Evolutionary conservation across 495 filamentous ascomycete species (phyloP), one percentile per base, ranked within the genome.

Genomic region (Articulospora tetracladia): DNA sequence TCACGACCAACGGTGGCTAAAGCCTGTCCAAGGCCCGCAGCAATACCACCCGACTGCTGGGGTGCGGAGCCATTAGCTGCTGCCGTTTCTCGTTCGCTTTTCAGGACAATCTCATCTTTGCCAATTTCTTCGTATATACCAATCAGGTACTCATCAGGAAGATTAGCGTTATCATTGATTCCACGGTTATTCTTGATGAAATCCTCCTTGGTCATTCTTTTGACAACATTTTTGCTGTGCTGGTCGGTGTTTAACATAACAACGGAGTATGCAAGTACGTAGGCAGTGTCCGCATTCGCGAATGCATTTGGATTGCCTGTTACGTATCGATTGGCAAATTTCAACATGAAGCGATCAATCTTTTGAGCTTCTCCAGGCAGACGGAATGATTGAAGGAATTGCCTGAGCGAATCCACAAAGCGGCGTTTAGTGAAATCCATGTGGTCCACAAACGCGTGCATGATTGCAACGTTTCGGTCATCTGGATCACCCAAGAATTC

Each of bases 341-440:
- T 99, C 53, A 98, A 79, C 94, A 99, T 98, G 74, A 97, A 96
- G 34, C 94, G 89, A 84, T 99, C 94, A 63, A 99, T 99, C 77
- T 99, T 99, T 71, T 99, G 94, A 1, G 93, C 93, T 72, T 99
- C 94, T 47, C 94, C 94, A 1, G 94, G 94, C 12, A 99, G 76
- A 28, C 94, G 88, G 77, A 99, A 99, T 49, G 90, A 87, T 73
- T 99, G 94, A 15, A 99, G 77, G 68, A 98, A 99, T 53, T 89
- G 83, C 25, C 94, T 84, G 13, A 99, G 76, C 22, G 94, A 86
- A 74, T 96, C 94, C 13, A 97, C 93, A 62, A 99, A 99, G 11
- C 92, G 88, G 50, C 89, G 89, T 70, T 90, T 90, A n/a, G 83
- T 79, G 60, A 99, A 99, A 44, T 97, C 90, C 93, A 99, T 98